Percentiles rank a stretch among this genome's conserved stretches.
Evolutionary conservation across 352 stramenopile species (phyloP).

Genomic region (Phytophthora boehmeriae): DNA sequence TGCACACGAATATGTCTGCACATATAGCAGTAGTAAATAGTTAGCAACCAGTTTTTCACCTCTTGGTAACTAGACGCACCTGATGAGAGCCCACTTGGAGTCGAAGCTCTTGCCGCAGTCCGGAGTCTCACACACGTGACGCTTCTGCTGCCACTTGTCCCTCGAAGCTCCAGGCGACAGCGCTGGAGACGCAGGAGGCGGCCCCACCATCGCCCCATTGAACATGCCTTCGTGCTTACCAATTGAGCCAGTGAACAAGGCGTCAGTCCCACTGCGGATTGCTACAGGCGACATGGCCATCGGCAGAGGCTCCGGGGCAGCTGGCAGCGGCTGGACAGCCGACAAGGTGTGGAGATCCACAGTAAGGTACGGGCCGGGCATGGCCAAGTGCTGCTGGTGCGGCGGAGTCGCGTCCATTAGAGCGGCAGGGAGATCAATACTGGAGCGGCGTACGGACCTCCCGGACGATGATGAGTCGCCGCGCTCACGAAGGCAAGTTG

Average conservation of each 20-base stretch:
- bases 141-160: constrained; percentile 75
- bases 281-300: constrained; percentile 27
- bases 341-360: constrained; percentile 29
- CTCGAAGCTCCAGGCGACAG: constrained; percentile 48
- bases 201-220: constrained; percentile 8
- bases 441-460: constrained; percentile 18
- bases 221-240: constrained; percentile 16
- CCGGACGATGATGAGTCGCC: constrained; percentile 27
- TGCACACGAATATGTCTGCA: constrained; percentile 87
- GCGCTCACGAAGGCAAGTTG: constrained; percentile 41
- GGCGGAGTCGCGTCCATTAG: constrained; percentile 32
- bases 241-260: constrained; percentile 13
- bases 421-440: constrained; percentile 7
- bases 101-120: constrained; percentile 88
- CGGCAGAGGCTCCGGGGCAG: constrained; percentile 19
- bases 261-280: constrained; percentile 1
- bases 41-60: background rate
- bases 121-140: constrained; percentile 64
- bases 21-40: constrained; percentile 8
- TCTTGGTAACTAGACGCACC: constrained; percentile 38
- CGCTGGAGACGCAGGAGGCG: constrained; percentile 35
- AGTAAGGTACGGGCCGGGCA: constrained; percentile 19
- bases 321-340: constrained; percentile 23
- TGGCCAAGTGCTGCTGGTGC: constrained; percentile 21
- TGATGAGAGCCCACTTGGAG: constrained; percentile 84